Base-by-base conservation (phyloP, 1,284 basidiomycete genomes). In the Austroboletus sp. region DNA sequence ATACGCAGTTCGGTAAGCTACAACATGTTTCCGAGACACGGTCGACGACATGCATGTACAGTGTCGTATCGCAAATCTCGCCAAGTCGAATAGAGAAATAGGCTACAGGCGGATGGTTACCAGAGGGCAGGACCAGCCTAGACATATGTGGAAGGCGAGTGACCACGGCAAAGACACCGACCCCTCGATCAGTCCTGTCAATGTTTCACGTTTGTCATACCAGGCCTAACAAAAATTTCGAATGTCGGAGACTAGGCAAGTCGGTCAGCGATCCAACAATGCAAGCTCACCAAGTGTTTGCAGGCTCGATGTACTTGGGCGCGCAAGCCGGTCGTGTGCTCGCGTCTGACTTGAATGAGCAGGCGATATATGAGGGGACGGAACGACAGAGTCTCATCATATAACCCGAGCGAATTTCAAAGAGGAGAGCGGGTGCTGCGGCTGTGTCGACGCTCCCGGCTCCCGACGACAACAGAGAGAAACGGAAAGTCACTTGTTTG, bases 181-280 rank as follows among this genome's bases (percentile, higher is more conserved):
- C 56, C 54, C 58, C 62, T 62, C 61, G 61, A 63, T 63, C 61
- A 62, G 35, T 52, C 41, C 48, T 57, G 59, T 48, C 56, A 45
- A 54, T 66, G 61, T 63, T 61, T 63, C 65, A 63, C 47, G 52
- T 67, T 66, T 66, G 63, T 62, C 62, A 66, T 57, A 39, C 43
- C 31, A 29, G 33, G 25, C 33, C 40, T 36, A 26, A 39, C 12
- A 39, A 21, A 36, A 45, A 53, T 47, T 56, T 48, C 40, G 48
- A 54, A 45, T 54, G 15, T 26, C 31, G 39, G 27, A 37, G 40
- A 37, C 34, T 34, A 47, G 41, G 17, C 44, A 23, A 44, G 51
- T 45, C 15, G 13, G 11, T 27, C 12, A 16, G 21, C 40, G 15
- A 23, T 40, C 45, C 36, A 1, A 13, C 3, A 15, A 17, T 5